phyloP scores from a whole-genome alignment of 148 eudicot species.

The Vaccinium macrocarpon region DNA sequence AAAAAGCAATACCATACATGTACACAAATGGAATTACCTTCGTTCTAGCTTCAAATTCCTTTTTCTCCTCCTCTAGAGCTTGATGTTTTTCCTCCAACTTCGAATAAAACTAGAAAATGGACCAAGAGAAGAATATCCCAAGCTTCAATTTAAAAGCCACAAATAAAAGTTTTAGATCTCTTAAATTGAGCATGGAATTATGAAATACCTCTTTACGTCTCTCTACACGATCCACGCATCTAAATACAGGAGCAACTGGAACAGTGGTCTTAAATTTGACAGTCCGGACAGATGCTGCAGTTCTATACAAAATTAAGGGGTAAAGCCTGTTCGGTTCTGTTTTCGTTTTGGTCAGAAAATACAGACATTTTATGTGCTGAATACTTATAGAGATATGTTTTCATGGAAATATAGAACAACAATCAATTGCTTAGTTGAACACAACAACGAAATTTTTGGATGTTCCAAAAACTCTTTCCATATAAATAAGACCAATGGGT shows the following conservation, averaged over 20 bases:
- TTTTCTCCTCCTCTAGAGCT: conserved; percentile 83
- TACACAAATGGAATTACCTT: conserved; percentile 48
- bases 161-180: not conserved
- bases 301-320: conserved; percentile 53
- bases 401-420: not conserved
- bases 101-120: conserved; percentile 52
- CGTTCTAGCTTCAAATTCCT: conserved; percentile 72
- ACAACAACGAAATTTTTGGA: not conserved
- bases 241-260: conserved; percentile 72
- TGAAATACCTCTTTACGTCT: conserved; percentile 76
- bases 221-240: conserved; percentile 48
- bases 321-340: not conserved
- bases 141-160: not conserved
- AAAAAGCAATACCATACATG: not conserved
- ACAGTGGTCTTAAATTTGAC: conserved; percentile 70
- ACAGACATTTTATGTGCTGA: not conserved
- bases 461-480: not conserved
- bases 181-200: not conserved
- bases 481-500: not conserved
- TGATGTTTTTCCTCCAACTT: conserved; percentile 83
- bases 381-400: not conserved
- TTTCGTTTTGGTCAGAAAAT: not conserved
- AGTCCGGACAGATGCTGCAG: conserved; percentile 66
- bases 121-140: conserved; percentile 7
- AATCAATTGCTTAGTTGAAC: not conserved